A percentile compares a stretch with the other conserved stretches of the same genome.
Evolutionary conservation across 106 monocot species (phyloP).

Genomic region (Apostasia ramifera): DNA sequence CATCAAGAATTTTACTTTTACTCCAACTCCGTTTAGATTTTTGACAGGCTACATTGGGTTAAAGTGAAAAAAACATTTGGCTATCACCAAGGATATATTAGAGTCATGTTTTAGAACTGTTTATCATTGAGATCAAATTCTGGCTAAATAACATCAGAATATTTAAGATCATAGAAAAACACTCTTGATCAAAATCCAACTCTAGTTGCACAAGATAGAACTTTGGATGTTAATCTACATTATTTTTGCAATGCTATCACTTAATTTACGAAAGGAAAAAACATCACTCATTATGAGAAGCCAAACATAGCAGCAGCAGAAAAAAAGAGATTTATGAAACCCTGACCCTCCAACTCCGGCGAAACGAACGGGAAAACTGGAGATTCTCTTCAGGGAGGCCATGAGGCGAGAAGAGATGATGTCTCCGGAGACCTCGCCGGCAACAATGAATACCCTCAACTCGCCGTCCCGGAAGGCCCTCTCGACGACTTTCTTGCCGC

Average conservation of each 20-base stretch:
- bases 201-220: no score
- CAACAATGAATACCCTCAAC: conserved; percentile 80
- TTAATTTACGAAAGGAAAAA: not conserved
- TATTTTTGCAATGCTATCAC: not conserved
- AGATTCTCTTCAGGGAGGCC: conserved; percentile 54
- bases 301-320: not conserved
- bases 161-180: no score
- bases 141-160: no score
- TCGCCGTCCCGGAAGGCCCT: conserved; percentile 67
- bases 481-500: conserved; percentile 37
- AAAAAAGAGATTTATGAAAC: not conserved
- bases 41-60: no score
- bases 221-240: no score
- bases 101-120: no score
- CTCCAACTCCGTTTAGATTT: no score
- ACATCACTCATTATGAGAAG: not conserved
- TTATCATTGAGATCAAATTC: no score
- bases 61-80: no score
- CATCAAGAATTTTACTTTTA: no score
- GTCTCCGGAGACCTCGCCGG: conserved; percentile 95
- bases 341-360: conserved; percentile 89
- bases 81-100: no score
- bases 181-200: no score
- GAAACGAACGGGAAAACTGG: conserved; percentile 72
- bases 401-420: conserved; percentile 77